A percentile compares a stretch with the other conserved stretches of the same genome.
Evolutionary conservation across 768 basidiomycete species (phyloP).

Genomic region (Hericium erinaceus): DNA sequence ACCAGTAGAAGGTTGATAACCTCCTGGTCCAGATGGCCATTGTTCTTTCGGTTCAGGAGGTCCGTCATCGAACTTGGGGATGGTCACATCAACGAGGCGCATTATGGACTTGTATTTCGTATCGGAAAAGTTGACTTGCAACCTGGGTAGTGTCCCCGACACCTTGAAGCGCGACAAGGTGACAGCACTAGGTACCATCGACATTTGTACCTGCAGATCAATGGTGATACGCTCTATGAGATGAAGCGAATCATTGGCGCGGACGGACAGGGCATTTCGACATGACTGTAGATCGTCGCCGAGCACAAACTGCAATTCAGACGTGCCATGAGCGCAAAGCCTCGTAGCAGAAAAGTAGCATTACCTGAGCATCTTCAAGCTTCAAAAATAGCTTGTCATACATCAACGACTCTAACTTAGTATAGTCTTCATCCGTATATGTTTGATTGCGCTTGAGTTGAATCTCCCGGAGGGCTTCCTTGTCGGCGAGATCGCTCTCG

Average conservation of each 20-base stretch:
- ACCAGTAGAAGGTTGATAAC: conserved; percentile 43
- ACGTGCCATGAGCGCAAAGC: background rate
- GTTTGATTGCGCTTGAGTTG: conserved; percentile 75
- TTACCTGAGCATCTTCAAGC: conserved; percentile 85
- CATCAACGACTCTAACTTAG: conserved; percentile 82
- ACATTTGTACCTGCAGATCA: conserved; percentile 82
- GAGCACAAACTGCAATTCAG: conserved; percentile 63
- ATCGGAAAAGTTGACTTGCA: conserved; percentile 87
- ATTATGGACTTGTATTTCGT: conserved; percentile 87
- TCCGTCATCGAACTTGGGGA: conserved; percentile 69
- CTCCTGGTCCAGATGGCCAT: conserved; percentile 13
- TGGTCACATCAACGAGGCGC: conserved; percentile 83
- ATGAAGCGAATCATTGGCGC: conserved; percentile 57
- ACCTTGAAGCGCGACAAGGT: conserved; percentile 86
- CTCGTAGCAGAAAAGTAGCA: background rate
- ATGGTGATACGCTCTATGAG: conserved; percentile 89
- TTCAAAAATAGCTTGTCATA: conserved; percentile 84
- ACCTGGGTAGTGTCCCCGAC: conserved; percentile 75
- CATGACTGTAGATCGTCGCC: conserved; percentile 79
- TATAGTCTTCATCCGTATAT: conserved; percentile 83
- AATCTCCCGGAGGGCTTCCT: conserved; percentile 67
- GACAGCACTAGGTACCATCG: conserved; percentile 78
- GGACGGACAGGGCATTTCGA: conserved; percentile 62
- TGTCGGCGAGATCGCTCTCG: conserved; percentile 81
- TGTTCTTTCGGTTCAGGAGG: conserved; percentile 8